Evolutionary conservation across 768 basidiomycete genomes (phyloP).

Genomic region (Cubamyces sp.): DNA sequence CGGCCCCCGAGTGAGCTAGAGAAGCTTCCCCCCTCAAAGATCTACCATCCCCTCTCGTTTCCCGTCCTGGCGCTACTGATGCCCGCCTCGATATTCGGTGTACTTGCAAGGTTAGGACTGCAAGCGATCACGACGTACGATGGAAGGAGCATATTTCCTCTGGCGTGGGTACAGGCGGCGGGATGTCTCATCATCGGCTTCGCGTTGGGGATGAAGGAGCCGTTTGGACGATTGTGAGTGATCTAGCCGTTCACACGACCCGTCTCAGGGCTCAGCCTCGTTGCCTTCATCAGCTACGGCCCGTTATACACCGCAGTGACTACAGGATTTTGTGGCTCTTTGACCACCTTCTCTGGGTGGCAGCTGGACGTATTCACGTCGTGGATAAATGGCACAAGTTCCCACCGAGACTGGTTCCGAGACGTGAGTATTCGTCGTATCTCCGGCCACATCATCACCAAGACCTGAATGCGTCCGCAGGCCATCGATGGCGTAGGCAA

Average conservation of each 20-base stretch:
- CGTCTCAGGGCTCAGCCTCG: slow-evolving; percentile 13
- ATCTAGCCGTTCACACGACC: not conserved
- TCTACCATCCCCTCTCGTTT: slow-evolving; percentile 58
- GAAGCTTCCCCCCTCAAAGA: slow-evolving; percentile 39
- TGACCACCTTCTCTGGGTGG: slow-evolving; percentile 98
- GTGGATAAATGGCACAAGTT: slow-evolving; percentile 71
- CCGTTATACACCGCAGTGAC: slow-evolving; percentile 88
- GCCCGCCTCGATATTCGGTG: slow-evolving; percentile 85
- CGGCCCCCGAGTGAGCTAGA: slow-evolving; percentile 42
- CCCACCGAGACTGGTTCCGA: slow-evolving; percentile 64
- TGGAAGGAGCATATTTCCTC: slow-evolving; percentile 75
- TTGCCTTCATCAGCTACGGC: slow-evolving; percentile 62
- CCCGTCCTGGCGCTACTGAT: slow-evolving; percentile 73
- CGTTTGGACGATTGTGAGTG: slow-evolving; percentile 75
- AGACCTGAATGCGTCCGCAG: slow-evolving; percentile 45
- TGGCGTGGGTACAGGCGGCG: slow-evolving; percentile 83
- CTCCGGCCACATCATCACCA: slow-evolving; percentile 11
- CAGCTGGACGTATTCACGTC: slow-evolving; percentile 85
- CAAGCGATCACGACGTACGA: slow-evolving; percentile 74
- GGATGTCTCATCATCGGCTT: slow-evolving; percentile 95
- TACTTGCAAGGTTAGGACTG: slow-evolving; percentile 80
- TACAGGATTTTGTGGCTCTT: slow-evolving; percentile 93
- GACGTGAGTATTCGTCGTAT: slow-evolving; percentile 54
- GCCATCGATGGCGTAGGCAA: slow-evolving; percentile 86
- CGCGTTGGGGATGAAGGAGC: slow-evolving; percentile 67